Percentiles rank a stretch among this genome's conserved stretches.
These are phyloP conservation scores for Rhizopogon salebrosus DNA, from an alignment of 768 basidiomycete species.

Conservation along the genomic window DNA sequence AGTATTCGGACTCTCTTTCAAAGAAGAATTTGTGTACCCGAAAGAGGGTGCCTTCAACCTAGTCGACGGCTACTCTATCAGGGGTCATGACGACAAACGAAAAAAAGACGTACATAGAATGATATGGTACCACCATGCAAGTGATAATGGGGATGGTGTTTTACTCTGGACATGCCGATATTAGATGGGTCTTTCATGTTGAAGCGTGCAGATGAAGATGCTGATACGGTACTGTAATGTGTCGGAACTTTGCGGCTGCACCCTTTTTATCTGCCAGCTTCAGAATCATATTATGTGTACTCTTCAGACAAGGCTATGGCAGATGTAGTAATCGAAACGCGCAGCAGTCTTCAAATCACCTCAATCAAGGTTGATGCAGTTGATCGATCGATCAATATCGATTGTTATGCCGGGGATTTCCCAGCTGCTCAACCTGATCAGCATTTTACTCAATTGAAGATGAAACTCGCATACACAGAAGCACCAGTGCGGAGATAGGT, in stretches of 20 bases:
- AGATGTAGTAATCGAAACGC: too few relatives aligned
- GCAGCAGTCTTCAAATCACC: too few relatives aligned
- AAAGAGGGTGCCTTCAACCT: constrained; percentile 34
- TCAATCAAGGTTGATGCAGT: too few relatives aligned
- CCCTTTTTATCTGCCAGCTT: background rate
- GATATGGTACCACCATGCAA: background rate
- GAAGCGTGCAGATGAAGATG: background rate
- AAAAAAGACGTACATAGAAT: background rate
- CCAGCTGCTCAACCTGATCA: too few relatives aligned
- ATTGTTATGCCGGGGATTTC: too few relatives aligned
- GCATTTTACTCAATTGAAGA: too few relatives aligned
- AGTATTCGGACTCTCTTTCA: constrained; percentile 29
- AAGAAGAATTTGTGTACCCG: constrained; percentile 33
- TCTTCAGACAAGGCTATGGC: background rate
- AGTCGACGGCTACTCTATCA: background rate
- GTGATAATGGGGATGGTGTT: background rate
- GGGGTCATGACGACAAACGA: background rate
- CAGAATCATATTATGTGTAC: background rate
- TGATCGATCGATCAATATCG: too few relatives aligned
- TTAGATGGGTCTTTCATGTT: background rate
- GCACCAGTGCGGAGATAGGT: too few relatives aligned
- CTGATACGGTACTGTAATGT: background rate
- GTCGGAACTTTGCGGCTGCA: background rate
- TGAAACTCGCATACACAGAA: too few relatives aligned
- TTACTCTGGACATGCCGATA: background rate